Base-by-base conservation (phyloP, 129 eudicot species). In the Artemisia annua region DNA sequence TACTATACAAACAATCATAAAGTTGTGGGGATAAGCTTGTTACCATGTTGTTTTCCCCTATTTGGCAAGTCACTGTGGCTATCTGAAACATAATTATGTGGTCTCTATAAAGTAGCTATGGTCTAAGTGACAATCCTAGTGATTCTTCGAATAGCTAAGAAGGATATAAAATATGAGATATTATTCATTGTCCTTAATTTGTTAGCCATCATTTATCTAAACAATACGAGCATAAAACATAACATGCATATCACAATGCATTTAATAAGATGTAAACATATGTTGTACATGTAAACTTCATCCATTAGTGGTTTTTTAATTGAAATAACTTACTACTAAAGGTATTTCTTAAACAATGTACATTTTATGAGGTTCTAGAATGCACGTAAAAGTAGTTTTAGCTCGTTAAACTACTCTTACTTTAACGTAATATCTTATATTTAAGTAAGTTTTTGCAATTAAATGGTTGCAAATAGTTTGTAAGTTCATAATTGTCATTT, bases 21-120 rank as follows among this genome's bases (percentile, higher is more conserved):
- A 15, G 53, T 63, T 73, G 78, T 62, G 71, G 71, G 70, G 63
- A 61, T 63, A 63, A 73, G 70, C 71, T 73, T 73, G 78, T 73
- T 73, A 32, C 70, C 71, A 22, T 30, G 70, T 73, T 73, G 70
- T 63, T 73, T 63, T 73, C 63, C 60, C 62, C 9, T 48, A 26
- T 61, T 46, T 48, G 30, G 61, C 48, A 48, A 48, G 48, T 10
- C 69, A 24, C 22, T 3, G 1, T 22, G 14, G 52, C 68, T 15
- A 12, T 60, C 22, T 59, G 24, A 71, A 59, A 48, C 68, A 59
- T 26, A 64, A 63, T 72, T 7, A 7, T 43, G 48, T 57, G 57
- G 76, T 71, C 76, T 48, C 4, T 8, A 16, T 30, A 61, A 48
- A 61, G 51, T 30, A 61, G 16, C 61, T 73, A 6, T 73, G 30